Base-by-base conservation (phyloP, 148 eudicot genomes). In the Cornus kousa region DNA sequence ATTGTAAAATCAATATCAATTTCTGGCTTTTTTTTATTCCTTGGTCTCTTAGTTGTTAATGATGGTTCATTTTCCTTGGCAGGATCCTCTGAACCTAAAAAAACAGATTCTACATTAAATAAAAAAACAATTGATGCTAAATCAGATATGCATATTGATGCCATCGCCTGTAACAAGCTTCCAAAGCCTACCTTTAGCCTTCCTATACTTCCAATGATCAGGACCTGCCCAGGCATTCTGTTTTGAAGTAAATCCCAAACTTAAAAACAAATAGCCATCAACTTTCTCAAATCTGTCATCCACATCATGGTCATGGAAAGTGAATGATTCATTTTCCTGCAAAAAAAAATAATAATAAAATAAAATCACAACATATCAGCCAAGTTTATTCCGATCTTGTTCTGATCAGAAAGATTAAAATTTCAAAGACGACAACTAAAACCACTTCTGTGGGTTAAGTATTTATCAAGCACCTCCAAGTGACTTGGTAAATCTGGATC, bases 141-240 rank as follows among this genome's bases (percentile, higher is more conserved):
- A 48, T 60, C 20, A 28, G 1, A 5, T 28, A 17, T 65, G 35
- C n/a, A 43, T 0, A 33, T 50, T 46, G 79, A 76, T 17, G 57
- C n/a, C 62, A 59, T 57, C 5, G 64, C 55, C 48, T 43, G 53
- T 60, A 24, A 43, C 43, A 8, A 43, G 73, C 68, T 46, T n/a
- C 39, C 1, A 13, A 71, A 74, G 17, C 65, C 22, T 31, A 93
- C 99, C 92, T 88, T 89, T 92, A 24, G 82, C 75, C 73, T 92
- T 96, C 67, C 89, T 82, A 71, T 88, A 96, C 88, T 93, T 96
- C 99, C 99, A 96, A 71, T 93, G 98, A 81, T 93, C 92, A 68
- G 99, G 97, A 79, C 99, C 99, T 67, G 99, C 99, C 99, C 99
- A 96, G 4, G 95, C 94, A 86, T 96, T 96, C 72, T 84, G 91